phyloP scores from a whole-genome alignment of 2,329 filamentous ascomycete species.

The Sporothrix brunneoviolacea region DNA sequence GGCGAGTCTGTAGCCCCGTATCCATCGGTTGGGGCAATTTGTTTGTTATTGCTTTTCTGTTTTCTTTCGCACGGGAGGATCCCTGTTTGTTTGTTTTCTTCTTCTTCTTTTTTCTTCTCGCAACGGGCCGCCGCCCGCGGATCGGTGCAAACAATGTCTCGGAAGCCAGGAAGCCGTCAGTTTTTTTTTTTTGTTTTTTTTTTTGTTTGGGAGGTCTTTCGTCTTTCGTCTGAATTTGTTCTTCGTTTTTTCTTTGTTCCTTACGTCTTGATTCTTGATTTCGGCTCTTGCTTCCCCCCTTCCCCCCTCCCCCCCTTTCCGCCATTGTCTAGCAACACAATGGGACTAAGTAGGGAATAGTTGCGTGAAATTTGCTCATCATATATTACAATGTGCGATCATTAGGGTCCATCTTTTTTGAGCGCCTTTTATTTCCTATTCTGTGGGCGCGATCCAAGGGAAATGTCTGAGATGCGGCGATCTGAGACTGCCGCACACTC shows the following conservation, averaged over 20 bases:
- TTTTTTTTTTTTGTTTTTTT: neutral
- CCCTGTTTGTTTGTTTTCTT: neutral
- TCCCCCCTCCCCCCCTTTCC: no score
- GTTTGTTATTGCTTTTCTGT: neutral
- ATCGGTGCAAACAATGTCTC: constrained; percentile 8
- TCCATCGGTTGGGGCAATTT: no score
- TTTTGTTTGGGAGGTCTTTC: no score
- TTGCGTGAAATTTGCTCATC: no score
- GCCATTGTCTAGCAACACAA: neutral
- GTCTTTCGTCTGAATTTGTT: no score
- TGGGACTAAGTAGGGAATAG: no score
- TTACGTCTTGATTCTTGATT: neutral
- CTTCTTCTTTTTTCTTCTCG: neutral
- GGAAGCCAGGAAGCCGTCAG: neutral
- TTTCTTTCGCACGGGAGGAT: neutral
- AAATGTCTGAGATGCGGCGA: neutral
- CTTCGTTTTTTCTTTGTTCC: neutral
- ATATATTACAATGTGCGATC: no score
- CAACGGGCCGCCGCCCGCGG: neutral
- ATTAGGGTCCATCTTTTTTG: no score
- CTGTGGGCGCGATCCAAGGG: neutral
- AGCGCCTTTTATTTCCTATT: no score
- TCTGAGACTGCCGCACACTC: neutral
- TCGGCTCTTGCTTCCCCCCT: neutral
- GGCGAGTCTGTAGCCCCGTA: constrained; percentile 10